A percentile compares a stretch with the other conserved stretches of the same genome.
These are phyloP conservation scores for Euphorbia celastroides DNA, from an alignment of 441 rosid genomes.

Conservation along the genomic window DNA sequence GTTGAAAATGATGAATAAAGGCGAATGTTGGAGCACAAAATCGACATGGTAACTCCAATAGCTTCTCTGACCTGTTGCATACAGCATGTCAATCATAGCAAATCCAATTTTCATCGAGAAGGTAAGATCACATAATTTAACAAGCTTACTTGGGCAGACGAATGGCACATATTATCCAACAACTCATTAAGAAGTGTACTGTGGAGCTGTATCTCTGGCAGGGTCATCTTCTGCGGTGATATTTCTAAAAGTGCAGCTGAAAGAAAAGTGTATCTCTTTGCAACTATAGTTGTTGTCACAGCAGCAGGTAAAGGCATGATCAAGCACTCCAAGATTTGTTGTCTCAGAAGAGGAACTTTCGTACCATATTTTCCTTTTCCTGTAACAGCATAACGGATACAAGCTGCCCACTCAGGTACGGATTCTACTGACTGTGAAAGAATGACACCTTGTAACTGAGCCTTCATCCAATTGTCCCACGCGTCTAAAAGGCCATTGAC, in stretches of 20 bases:
- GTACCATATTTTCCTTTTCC: slow-evolving; percentile 97
- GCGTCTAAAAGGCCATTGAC: slow-evolving; percentile 72
- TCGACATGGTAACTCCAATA: slow-evolving; percentile 81
- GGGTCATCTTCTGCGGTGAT: slow-evolving; percentile 84
- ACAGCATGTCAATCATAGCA: slow-evolving; percentile 21
- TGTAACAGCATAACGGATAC: slow-evolving; percentile 98
- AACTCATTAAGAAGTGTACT: slow-evolving; percentile 68
- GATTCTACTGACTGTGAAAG: slow-evolving; percentile 94
- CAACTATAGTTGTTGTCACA: slow-evolving; percentile 80
- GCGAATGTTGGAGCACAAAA: slow-evolving; percentile 86
- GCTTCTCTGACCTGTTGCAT: slow-evolving; percentile 87
- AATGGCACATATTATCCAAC: slow-evolving; percentile 87
- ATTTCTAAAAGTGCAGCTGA: slow-evolving; percentile 88
- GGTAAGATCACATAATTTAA: neutral
- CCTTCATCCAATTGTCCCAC: slow-evolving; percentile 96
- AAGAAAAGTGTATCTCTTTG: slow-evolving; percentile 95
- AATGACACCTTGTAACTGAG: slow-evolving; percentile 73
- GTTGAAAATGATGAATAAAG: slow-evolving; percentile 53
- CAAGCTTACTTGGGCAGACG: slow-evolving; percentile 90
- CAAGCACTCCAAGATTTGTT: slow-evolving; percentile 78
- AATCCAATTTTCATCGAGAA: neutral
- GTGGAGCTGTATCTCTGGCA: slow-evolving; percentile 72
- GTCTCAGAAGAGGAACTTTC: slow-evolving; percentile 72
- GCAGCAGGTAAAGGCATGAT: slow-evolving; percentile 74
- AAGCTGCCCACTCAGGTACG: slow-evolving; percentile 97